These are phyloP conservation scores for Lolium rigidum DNA, from an alignment of 176 grass and related monocot species.

Conservation along the genomic window DNA sequence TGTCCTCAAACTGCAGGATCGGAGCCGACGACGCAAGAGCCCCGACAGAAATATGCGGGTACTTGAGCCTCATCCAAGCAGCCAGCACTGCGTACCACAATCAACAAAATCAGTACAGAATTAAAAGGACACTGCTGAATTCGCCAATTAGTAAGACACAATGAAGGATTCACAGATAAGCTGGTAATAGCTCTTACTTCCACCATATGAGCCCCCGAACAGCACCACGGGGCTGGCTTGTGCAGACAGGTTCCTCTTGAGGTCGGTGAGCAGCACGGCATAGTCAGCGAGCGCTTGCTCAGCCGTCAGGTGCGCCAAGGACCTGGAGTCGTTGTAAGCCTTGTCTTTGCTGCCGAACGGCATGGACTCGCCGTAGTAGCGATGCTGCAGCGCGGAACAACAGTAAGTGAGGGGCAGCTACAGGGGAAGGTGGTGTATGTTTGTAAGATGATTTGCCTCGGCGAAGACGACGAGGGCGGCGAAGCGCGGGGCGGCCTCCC, in stretches of 20 bases:
- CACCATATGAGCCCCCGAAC: constrained; percentile 92
- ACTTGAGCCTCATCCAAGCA: constrained; percentile 98
- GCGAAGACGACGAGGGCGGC: constrained; percentile 94
- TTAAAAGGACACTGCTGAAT: neutral
- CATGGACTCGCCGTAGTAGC: constrained; percentile 98
- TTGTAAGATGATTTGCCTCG: constrained; percentile 47
- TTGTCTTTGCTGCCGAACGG: constrained; percentile 82
- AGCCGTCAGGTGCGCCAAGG: constrained; percentile 79
- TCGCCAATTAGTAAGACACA: neutral
- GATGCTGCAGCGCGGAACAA: constrained; percentile 53
- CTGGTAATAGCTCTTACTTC: constrained; percentile 63
- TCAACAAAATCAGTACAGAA: constrained; percentile 1
- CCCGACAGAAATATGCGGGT: constrained; percentile 84
- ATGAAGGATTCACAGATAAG: neutral
- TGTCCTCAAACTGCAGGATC: constrained; percentile 97
- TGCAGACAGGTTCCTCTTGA: constrained; percentile 81
- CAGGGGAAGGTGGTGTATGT: neutral
- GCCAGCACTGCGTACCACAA: constrained; percentile 65
- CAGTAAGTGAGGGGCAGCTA: neutral
- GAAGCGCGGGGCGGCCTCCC: constrained; percentile 88
- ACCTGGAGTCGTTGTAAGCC: constrained; percentile 73
- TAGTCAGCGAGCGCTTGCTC: constrained; percentile 94
- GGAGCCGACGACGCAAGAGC: constrained; percentile 87
- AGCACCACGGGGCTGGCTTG: constrained; percentile 87
- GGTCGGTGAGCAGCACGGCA: constrained; percentile 68